Evolutionary conservation across 495 filamentous ascomycete genomes (phyloP).

Genomic region (Trichoderma erinaceum): DNA sequence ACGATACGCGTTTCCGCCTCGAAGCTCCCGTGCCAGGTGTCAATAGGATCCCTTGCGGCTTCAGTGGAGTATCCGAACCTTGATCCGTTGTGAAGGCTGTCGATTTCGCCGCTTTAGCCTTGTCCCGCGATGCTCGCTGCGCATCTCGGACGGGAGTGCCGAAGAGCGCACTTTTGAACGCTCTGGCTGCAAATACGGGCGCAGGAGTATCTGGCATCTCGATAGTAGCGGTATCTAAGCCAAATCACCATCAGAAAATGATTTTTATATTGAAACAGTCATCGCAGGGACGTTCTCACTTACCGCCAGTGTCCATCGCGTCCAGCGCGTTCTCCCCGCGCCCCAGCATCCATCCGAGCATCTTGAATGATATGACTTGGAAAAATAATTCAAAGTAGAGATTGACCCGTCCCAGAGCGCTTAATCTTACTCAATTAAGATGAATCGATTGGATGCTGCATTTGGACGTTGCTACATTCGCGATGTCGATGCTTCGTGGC

Average conservation of each 20-base stretch:
- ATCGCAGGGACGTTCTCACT: neutral
- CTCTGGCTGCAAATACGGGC: constrained; percentile 87
- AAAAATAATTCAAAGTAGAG: neutral
- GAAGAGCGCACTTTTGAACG: constrained; percentile 85
- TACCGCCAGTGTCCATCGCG: constrained; percentile 12
- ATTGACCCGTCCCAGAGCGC: neutral
- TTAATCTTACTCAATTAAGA: neutral
- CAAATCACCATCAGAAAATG: neutral
- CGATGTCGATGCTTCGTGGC: neutral
- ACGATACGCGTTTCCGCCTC: constrained; percentile 85
- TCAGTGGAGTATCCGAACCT: constrained; percentile 35
- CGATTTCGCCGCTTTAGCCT: neutral
- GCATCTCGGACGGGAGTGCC: constrained; percentile 61
- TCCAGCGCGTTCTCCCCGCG: constrained; percentile 21
- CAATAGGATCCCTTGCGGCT: constrained; percentile 62
- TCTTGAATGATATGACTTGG: constrained; percentile 19
- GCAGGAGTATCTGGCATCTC: constrained; percentile 89
- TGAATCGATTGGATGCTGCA: neutral
- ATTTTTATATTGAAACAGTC: neutral
- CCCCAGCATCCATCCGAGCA: constrained; percentile 54
- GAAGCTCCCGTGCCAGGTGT: constrained; percentile 78
- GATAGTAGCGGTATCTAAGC: constrained; percentile 38
- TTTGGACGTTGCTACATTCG: neutral
- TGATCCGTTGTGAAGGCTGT: neutral
- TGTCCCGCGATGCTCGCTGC: constrained; percentile 19